Conservation (phyloP, 139 green algal genomes). For the Tetradesmus obliquus region DNA sequence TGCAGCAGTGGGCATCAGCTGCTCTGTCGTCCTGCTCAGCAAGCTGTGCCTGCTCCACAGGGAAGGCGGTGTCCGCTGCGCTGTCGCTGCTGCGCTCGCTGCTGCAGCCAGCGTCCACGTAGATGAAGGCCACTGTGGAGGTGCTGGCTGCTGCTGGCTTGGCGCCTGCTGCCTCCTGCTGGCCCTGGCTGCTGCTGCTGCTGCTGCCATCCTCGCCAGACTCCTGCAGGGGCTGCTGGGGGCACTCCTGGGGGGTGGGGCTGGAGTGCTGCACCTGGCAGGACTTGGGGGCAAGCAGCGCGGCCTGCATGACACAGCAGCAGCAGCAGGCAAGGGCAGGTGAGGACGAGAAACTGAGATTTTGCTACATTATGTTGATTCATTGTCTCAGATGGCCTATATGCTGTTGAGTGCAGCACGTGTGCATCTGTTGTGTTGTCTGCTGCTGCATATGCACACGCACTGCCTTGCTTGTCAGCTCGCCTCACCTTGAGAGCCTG, state of each 20-base stretch:
- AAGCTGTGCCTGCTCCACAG: neutral
- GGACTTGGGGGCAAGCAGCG: neutral
- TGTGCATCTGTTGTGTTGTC: neutral
- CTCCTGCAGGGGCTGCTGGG: too few relatives aligned
- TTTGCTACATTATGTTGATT: too few relatives aligned
- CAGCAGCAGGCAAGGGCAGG: neutral
- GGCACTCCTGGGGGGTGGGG: neutral
- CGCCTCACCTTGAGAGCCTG: neutral
- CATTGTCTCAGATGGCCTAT: too few relatives aligned
- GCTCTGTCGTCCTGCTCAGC: neutral
- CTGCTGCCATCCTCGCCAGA: too few relatives aligned
- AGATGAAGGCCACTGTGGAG: neutral
- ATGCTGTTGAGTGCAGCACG: neutral
- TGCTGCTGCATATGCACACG: neutral
- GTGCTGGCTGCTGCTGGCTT: neutral
- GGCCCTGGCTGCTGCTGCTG: too few relatives aligned
- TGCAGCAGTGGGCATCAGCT: neutral
- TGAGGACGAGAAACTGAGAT: too few relatives aligned
- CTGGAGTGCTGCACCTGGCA: neutral
- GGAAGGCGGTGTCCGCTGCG: neutral
- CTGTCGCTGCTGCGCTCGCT: neutral
- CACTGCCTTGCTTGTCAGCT: neutral
- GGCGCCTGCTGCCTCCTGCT: neutral
- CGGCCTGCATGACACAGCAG: neutral
- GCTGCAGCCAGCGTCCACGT: neutral